phyloP scores from a whole-genome alignment of 2,329 filamentous ascomycete species.

The Apiospora saccharicola region DNA sequence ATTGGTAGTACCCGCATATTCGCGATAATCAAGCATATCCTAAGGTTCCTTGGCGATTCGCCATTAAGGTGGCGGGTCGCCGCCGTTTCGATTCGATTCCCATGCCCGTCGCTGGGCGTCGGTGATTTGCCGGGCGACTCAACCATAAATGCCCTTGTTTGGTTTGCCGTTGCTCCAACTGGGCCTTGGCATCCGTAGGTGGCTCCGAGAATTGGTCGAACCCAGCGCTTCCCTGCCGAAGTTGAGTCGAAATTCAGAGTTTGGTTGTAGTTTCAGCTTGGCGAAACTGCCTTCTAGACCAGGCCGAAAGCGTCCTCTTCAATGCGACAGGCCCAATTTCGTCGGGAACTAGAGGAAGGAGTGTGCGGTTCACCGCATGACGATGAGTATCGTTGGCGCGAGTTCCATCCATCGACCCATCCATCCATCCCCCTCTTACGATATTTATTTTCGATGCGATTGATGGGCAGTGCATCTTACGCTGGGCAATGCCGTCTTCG shows the following conservation, averaged over 20 bases:
- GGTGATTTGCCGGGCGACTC: neutral
- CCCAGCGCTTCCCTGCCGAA: constrained; percentile 4
- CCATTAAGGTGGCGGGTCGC: neutral
- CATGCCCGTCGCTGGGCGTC: constrained; percentile 8
- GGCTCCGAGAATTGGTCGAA: neutral
- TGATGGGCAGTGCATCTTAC: constrained; percentile 11
- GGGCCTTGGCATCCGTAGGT: constrained; percentile 3
- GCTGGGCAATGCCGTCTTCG: neutral
- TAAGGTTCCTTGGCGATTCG: constrained; percentile 19
- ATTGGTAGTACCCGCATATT: neutral
- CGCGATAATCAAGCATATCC: neutral
- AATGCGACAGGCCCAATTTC: neutral
- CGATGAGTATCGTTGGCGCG: neutral
- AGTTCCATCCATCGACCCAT: constrained; percentile 11
- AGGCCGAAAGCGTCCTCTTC: neutral
- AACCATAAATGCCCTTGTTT: neutral
- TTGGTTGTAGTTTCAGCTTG: constrained; percentile 14
- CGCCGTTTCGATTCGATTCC: neutral
- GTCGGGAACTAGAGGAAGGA: neutral
- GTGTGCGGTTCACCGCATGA: neutral
- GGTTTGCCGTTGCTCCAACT: neutral
- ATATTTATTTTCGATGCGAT: neutral
- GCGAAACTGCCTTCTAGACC: constrained; percentile 4
- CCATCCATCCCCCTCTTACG: constrained; percentile 5
- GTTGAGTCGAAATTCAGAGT: constrained; percentile 13